phyloP scores from a whole-genome alignment of 2,329 filamentous ascomycete species.

The Aspergillus sp. region DNA sequence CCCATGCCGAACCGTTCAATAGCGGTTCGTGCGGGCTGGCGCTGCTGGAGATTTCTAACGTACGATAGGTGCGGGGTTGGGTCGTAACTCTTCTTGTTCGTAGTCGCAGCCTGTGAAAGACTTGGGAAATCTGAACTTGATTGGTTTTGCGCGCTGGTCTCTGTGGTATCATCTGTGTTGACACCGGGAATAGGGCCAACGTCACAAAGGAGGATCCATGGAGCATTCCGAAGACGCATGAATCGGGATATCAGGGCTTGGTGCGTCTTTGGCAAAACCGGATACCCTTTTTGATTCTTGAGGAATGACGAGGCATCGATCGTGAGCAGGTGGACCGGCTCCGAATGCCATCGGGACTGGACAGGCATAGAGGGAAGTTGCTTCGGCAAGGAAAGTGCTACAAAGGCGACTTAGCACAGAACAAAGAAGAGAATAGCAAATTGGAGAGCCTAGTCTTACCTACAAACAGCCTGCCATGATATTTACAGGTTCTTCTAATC shows the following conservation, averaged over 20 bases:
- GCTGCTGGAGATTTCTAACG: slow-evolving; percentile 70
- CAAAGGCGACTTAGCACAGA: slow-evolving; percentile 10
- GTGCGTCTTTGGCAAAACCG: slow-evolving; percentile 49
- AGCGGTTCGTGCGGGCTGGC: slow-evolving; percentile 57
- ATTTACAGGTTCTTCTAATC: slow-evolving; percentile 76
- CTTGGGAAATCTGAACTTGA: slow-evolving; percentile 51
- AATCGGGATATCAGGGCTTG: slow-evolving; percentile 49
- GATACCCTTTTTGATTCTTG: slow-evolving; percentile 50
- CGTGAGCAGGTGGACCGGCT: slow-evolving; percentile 50
- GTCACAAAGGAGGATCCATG: slow-evolving; percentile 53
- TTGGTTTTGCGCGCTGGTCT: slow-evolving; percentile 9
- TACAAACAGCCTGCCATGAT: slow-evolving; percentile 69
- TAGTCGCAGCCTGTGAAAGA: slow-evolving; percentile 54
- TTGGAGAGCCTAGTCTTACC: slow-evolving; percentile 50
- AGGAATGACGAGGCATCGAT: slow-evolving; percentile 47
- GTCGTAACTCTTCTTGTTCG: slow-evolving; percentile 44
- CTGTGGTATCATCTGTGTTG: slow-evolving; percentile 17
- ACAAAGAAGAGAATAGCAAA: not conserved
- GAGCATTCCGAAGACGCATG: slow-evolving; percentile 47
- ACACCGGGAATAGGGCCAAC: slow-evolving; percentile 47
- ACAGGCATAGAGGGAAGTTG: slow-evolving; percentile 48
- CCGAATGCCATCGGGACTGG: slow-evolving; percentile 55
- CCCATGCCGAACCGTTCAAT: slow-evolving; percentile 60
- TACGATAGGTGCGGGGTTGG: slow-evolving; percentile 65
- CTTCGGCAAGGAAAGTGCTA: slow-evolving; percentile 51